Evolutionary conservation across 305 asterid genomes (phyloP).

Genomic region (Andrographis paniculata): DNA sequence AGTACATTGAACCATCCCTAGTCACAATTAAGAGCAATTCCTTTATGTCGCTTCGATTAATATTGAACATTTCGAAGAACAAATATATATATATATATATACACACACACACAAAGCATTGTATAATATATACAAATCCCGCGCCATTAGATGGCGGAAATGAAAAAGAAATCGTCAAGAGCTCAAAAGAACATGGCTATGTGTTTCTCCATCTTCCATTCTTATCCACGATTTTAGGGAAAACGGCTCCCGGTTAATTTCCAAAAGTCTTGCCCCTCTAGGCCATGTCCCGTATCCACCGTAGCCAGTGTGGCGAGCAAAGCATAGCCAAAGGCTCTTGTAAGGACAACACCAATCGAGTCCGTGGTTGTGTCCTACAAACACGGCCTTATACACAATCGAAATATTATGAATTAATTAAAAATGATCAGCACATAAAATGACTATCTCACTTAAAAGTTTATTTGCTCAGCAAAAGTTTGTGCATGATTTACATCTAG

Average conservation of each 20-base stretch:
- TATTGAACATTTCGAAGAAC: too few species aligned
- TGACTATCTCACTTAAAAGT: too few species aligned
- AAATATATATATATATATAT: too few species aligned
- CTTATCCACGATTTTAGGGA: constrained; percentile 77
- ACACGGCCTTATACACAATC: constrained; percentile 54
- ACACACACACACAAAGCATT: background rate
- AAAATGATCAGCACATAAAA: too few species aligned
- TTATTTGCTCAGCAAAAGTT: too few species aligned
- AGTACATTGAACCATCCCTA: too few species aligned
- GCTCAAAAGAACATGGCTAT: constrained; percentile 46
- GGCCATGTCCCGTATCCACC: constrained; percentile 93
- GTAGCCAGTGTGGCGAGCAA: constrained; percentile 86
- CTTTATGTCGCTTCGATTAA: too few species aligned
- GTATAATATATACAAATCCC: background rate
- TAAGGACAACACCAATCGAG: constrained; percentile 96
- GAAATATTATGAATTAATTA: constrained; percentile 6
- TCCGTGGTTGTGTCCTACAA: constrained; percentile 95
- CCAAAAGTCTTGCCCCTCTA: constrained; percentile 65
- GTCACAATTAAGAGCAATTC: too few species aligned
- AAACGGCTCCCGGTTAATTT: constrained; percentile 50
- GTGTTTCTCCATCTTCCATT: constrained; percentile 68
- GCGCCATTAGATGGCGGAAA: too few species aligned
- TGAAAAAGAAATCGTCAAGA: constrained; percentile 17
- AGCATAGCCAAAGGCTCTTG: constrained; percentile 81
- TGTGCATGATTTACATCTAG: too few species aligned